Conservation (phyloP, 768 basidiomycete genomes). For the Pholiota conissans region DNA sequence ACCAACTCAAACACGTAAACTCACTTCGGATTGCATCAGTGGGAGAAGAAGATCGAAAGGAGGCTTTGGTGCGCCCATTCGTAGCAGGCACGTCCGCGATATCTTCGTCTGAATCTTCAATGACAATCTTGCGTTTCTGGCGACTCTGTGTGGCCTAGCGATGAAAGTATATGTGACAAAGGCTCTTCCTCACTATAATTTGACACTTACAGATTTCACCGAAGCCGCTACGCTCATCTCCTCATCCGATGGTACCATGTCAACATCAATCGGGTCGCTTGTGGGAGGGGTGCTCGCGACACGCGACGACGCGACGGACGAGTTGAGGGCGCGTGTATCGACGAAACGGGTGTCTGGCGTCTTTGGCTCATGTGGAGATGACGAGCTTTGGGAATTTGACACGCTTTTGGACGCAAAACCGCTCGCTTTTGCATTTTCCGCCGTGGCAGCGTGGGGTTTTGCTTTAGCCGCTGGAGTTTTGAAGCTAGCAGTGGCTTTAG, state of each 20-base stretch:
- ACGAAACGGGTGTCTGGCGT: slow-evolving; percentile 38
- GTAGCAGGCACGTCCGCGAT: slow-evolving; percentile 22
- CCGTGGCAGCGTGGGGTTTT: slow-evolving; percentile 9
- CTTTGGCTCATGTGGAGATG: slow-evolving; percentile 34
- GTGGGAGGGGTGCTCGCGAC: slow-evolving; percentile 70
- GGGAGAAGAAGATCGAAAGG: slow-evolving; percentile 39
- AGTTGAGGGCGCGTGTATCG: slow-evolving; percentile 29
- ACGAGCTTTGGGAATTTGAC: slow-evolving; percentile 28
- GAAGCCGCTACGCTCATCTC: slow-evolving; percentile 32
- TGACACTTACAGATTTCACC: slow-evolving; percentile 31
- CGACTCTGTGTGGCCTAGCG: slow-evolving; percentile 29
- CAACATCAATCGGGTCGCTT: slow-evolving; percentile 76
- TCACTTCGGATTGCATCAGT: slow-evolving; percentile 32
- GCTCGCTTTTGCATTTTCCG: slow-evolving; percentile 8
- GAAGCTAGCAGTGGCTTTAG: slow-evolving; percentile 17
- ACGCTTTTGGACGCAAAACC: slow-evolving; percentile 25
- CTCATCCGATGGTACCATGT: slow-evolving; percentile 61
- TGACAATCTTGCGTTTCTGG: slow-evolving; percentile 66
- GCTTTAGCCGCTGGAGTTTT: slow-evolving; percentile 22
- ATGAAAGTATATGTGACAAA: not conserved
- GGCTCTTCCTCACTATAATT: not conserved
- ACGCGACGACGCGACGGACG: slow-evolving; percentile 48
- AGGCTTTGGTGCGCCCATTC: slow-evolving; percentile 21
- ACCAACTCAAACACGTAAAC: not conserved
- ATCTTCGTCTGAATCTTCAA: slow-evolving; percentile 77